A percentile compares a stretch with the other conserved stretches of the same genome.
Evolutionary conservation across 345 rosid genomes (phyloP).

Genomic region (Chamaenerion angustifolium): DNA sequence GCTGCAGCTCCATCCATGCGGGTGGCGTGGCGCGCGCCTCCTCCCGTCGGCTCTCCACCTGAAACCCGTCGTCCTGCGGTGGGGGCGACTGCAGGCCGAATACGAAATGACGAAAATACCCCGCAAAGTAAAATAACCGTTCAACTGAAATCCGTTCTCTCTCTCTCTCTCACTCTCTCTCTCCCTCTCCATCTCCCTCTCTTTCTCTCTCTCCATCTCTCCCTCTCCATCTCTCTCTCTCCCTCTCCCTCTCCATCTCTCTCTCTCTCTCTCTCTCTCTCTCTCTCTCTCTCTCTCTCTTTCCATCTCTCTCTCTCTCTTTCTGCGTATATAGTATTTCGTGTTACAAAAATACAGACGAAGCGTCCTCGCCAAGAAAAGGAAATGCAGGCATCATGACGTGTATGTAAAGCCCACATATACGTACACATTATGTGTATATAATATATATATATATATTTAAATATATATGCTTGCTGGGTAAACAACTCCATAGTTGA

Average conservation of each 20-base stretch:
- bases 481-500: slow-evolving; percentile 7
- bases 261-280: background rate
- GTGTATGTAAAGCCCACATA: background rate
- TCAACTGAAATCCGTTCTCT: slow-evolving; percentile 2
- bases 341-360: slow-evolving; percentile 2
- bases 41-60: too few species aligned
- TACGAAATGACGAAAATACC: slow-evolving; percentile 1
- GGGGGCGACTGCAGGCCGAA: too few species aligned
- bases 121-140: background rate
- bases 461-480: background rate
- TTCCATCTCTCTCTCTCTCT: background rate
- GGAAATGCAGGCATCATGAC: background rate
- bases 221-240: background rate
- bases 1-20: too few species aligned
- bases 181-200: background rate
- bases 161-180: background rate
- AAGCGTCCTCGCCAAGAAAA: slow-evolving; percentile 16
- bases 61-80: too few species aligned
- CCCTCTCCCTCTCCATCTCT: background rate
- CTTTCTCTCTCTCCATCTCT: too few species aligned
- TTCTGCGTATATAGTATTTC: slow-evolving; percentile 2
- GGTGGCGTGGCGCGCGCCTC: too few species aligned
- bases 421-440: background rate
- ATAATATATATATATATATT: background rate
- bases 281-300: background rate